Evolutionary conservation across 345 rosid species (phyloP).

Genomic region (Eucalyptus brandiana): DNA sequence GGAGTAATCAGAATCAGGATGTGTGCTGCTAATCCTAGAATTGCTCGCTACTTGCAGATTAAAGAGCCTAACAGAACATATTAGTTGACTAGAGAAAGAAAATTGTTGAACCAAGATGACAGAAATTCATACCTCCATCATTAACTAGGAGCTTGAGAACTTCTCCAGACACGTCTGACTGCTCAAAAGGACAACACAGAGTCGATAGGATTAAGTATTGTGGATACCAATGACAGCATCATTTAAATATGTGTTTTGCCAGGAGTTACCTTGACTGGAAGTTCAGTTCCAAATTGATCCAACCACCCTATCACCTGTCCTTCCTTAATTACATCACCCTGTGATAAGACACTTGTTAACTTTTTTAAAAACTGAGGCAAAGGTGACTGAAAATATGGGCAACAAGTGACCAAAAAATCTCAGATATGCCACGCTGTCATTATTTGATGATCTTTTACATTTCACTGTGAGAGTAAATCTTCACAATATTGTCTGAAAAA

Average conservation of each 20-base stretch:
- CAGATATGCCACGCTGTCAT: background rate
- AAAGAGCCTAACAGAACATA: background rate
- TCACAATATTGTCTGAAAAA: background rate
- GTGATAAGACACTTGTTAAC: background rate
- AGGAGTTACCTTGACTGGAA: constrained; percentile 69
- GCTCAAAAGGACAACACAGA: constrained; percentile 18
- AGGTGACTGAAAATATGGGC: background rate
- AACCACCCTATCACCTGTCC: constrained; percentile 86
- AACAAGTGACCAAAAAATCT: background rate
- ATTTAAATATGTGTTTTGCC: background rate
- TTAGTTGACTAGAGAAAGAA: background rate
- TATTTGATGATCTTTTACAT: background rate
- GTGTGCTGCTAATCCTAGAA: background rate
- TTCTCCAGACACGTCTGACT: constrained; percentile 91
- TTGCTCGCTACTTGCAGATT: background rate
- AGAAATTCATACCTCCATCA: constrained; percentile 63
- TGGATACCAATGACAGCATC: background rate
- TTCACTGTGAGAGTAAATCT: background rate
- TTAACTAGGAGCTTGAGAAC: constrained; percentile 67
- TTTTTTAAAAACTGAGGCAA: background rate
- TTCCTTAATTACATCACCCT: constrained; percentile 82
- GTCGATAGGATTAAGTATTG: background rate
- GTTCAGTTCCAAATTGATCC: constrained; percentile 68
- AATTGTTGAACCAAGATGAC: background rate
- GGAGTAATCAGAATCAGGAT: background rate